Conservation (phyloP, 495 filamentous ascomycete species). For the Bryoglossum gracile region DNA sequence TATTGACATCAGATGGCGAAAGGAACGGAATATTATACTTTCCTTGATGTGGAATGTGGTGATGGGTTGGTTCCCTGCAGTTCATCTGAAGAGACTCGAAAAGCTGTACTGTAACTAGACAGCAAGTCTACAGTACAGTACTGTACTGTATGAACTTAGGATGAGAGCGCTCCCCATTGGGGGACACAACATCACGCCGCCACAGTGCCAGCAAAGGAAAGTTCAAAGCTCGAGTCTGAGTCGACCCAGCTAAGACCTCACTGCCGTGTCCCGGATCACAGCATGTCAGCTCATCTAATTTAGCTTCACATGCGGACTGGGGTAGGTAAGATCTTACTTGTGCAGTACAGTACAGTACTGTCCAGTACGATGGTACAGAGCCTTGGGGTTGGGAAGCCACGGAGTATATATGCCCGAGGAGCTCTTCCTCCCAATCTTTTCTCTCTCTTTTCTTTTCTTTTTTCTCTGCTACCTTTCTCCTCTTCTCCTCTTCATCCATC, state of each 20-base stretch:
- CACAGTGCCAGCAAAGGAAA: too few species aligned
- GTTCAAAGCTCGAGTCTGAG: neutral
- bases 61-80: too few species aligned
- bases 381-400: too few species aligned
- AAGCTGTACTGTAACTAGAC: too few species aligned
- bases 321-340: neutral
- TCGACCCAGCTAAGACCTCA: neutral
- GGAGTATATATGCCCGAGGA: constrained; percentile 1
- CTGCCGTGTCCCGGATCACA: neutral
- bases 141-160: too few species aligned
- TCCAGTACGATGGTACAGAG: neutral
- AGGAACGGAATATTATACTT: too few species aligned
- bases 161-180: too few species aligned
- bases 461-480: too few species aligned
- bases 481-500: neutral
- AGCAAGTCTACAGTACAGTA: neutral
- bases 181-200: too few species aligned
- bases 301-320: neutral
- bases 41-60: too few species aligned
- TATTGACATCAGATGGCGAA: too few species aligned
- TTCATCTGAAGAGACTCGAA: too few species aligned
- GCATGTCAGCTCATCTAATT: neutral
- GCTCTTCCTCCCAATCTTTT: neutral
- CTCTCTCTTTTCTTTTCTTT: neutral
- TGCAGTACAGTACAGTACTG: neutral